A percentile compares a stretch with the other conserved stretches of the same genome.
These are phyloP conservation scores for Gardenia jasminoides DNA, from an alignment of 257 asterid species.

Conservation along the genomic window DNA sequence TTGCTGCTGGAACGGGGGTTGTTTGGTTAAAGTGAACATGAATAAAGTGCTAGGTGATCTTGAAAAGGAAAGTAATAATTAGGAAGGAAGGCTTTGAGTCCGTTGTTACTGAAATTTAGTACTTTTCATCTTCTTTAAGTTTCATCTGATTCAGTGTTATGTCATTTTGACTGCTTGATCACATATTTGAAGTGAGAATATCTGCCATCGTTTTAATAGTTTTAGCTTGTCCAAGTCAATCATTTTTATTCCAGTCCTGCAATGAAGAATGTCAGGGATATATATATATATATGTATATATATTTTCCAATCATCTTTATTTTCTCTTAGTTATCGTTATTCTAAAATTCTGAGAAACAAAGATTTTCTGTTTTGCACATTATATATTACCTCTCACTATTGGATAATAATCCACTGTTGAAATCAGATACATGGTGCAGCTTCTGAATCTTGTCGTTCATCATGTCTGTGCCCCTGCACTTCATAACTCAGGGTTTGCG, in stretches of 20 bases:
- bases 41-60: not conserved
- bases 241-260: not conserved
- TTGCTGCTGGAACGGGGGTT: not conserved
- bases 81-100: not conserved
- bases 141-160: not conserved
- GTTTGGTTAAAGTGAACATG: not conserved
- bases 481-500: constrained; percentile 98
- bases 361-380: not conserved
- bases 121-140: not conserved
- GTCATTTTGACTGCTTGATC: not conserved
- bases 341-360: not conserved
- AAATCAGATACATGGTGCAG: constrained; percentile 88
- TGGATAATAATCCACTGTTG: constrained; percentile 17
- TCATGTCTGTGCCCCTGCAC: constrained; percentile 79
- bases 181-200: not conserved
- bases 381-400: not conserved
- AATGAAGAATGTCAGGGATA: not conserved
- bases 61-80: not conserved
- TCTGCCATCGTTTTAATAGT: not conserved
- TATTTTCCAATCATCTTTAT: too few species aligned
- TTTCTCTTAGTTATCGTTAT: too few species aligned
- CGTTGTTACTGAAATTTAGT: not conserved
- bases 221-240: not conserved
- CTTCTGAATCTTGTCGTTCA: constrained; percentile 79
- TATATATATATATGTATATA: not conserved